A percentile compares a stretch with the other conserved stretches of the same genome.
These are phyloP conservation scores for Pholiota conissans DNA, from an alignment of 768 basidiomycete genomes.

Conservation along the genomic window DNA sequence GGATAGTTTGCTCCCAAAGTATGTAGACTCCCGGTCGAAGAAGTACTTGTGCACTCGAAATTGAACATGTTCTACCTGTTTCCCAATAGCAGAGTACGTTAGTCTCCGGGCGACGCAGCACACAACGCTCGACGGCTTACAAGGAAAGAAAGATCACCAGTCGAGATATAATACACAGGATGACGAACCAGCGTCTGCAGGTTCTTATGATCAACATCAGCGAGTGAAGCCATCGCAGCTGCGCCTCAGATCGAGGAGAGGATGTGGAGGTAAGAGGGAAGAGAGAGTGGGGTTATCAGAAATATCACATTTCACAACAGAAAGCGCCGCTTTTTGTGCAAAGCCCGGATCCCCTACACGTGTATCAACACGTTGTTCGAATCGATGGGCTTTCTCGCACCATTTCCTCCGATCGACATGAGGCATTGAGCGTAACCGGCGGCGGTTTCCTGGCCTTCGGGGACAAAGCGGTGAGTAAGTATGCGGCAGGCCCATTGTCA, in stretches of 20 bases:
- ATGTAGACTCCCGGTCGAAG: conserved; percentile 58
- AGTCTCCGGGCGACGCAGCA: not conserved
- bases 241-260: not conserved
- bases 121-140: conserved; percentile 32
- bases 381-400: conserved; percentile 13
- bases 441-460: not conserved
- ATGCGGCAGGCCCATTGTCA: no score
- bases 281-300: not conserved
- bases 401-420: not conserved
- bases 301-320: conserved; percentile 17
- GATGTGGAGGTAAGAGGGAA: not conserved
- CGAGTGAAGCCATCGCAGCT: conserved; percentile 16
- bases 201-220: not conserved
- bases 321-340: conserved; percentile 27
- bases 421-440: conserved; percentile 7
- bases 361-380: conserved; percentile 31
- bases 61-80: conserved; percentile 53
- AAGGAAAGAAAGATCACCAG: conserved; percentile 54
- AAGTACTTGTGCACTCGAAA: conserved; percentile 64
- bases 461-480: no score
- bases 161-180: conserved; percentile 48
- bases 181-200: conserved; percentile 25
- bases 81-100: not conserved
- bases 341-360: conserved; percentile 27
- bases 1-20: conserved; percentile 40